phyloP scores from a whole-genome alignment of 139 green algal genomes.

The Yamagishiella unicocca region DNA sequence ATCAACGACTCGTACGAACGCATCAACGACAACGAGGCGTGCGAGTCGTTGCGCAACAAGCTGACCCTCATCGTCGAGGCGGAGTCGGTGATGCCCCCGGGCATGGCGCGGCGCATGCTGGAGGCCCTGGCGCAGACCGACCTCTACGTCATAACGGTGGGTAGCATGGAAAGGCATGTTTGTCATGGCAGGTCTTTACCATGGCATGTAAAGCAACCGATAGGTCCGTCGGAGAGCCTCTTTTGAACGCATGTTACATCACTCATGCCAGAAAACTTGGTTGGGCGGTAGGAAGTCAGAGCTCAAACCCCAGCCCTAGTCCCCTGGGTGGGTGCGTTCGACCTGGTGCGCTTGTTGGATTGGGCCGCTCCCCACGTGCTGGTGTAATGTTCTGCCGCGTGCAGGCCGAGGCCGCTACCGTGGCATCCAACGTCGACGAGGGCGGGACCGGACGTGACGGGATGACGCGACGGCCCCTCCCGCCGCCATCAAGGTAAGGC shows the following conservation, averaged over 20 bases:
- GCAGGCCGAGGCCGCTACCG: slow-evolving; percentile 28
- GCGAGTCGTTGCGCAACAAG: slow-evolving; percentile 20
- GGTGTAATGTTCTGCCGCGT: too few species aligned
- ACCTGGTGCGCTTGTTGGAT: too few species aligned
- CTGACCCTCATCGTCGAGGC: slow-evolving; percentile 46
- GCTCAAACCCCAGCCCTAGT: too few species aligned
- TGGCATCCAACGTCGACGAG: background rate
- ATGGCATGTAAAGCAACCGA: too few species aligned
- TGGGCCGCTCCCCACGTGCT: too few species aligned
- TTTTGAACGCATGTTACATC: too few species aligned
- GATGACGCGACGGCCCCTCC: background rate
- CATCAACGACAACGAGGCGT: slow-evolving; percentile 28
- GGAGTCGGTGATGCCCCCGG: slow-evolving; percentile 20
- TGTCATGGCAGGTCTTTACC: too few species aligned
- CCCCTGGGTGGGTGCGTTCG: too few species aligned
- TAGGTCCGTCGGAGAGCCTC: too few species aligned
- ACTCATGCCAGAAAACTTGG: too few species aligned
- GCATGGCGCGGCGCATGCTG: slow-evolving; percentile 1
- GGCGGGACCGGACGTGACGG: background rate
- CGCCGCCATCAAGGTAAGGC: background rate
- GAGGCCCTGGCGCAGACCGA: background rate
- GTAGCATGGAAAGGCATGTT: background rate
- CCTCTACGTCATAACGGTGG: slow-evolving; percentile 35
- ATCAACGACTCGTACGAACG: slow-evolving; percentile 48
- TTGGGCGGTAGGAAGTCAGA: too few species aligned